Evolutionary conservation across 371 early-diverging fungal species (phyloP).

Genomic region (Mortierella sp.): DNA sequence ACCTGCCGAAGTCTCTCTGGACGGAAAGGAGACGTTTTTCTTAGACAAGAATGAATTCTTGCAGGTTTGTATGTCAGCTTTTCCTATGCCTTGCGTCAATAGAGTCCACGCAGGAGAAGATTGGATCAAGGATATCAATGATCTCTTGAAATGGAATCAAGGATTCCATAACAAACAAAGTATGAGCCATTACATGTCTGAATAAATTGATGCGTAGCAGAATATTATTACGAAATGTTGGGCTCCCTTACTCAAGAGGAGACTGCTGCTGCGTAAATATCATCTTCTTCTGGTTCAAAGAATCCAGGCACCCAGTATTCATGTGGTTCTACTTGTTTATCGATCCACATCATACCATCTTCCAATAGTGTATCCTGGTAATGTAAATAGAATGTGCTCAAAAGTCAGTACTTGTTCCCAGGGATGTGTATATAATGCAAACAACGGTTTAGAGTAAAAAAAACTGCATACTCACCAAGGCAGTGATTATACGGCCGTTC

Average conservation of each 20-base stretch:
- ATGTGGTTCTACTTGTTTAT: conserved; percentile 67
- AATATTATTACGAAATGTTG: neutral
- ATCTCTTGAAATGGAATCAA: conserved; percentile 87
- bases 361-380: conserved; percentile 77
- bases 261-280: conserved; percentile 35
- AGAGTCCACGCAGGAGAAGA: conserved; percentile 72
- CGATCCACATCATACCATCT: conserved; percentile 90
- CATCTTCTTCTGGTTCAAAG: conserved; percentile 64
- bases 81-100: conserved; percentile 84
- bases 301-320: conserved; percentile 90
- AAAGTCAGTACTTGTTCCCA: neutral
- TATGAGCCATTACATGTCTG: conserved; percentile 59
- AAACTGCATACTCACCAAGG: conserved; percentile 65
- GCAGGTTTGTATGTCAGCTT: conserved; percentile 79
- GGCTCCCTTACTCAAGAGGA: neutral
- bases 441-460: conserved; percentile 45
- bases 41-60: conserved; percentile 77
- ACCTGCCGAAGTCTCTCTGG: conserved; percentile 76
- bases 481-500: conserved; percentile 73
- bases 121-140: conserved; percentile 86
- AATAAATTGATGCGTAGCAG: conserved; percentile 17
- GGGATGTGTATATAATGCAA: neutral
- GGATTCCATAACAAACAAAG: conserved; percentile 70
- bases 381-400: neutral
- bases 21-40: conserved; percentile 79